phyloP scores from a whole-genome alignment of 73 alveolate species.

The Effrenium voratum region DNA sequence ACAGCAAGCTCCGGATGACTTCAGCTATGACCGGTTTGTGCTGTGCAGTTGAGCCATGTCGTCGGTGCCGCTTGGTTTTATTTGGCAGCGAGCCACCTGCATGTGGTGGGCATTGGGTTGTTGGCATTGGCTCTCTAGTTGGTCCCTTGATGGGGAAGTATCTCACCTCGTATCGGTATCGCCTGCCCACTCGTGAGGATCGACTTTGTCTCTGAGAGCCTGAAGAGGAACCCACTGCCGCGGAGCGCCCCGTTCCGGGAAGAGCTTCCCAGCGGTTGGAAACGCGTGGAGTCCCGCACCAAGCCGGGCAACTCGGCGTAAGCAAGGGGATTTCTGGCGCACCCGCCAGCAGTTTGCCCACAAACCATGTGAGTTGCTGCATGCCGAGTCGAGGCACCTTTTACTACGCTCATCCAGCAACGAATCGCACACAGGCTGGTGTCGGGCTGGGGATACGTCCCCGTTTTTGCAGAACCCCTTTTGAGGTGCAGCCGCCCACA shows the following conservation, averaged over 20 bases:
- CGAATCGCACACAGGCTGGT: slow-evolving; percentile 72
- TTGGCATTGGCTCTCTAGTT: background rate
- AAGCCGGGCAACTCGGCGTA: slow-evolving; percentile 40
- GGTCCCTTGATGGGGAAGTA: background rate
- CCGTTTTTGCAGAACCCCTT: background rate
- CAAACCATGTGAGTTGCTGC: background rate
- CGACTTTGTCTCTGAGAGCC: slow-evolving; percentile 49
- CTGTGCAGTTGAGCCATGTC: slow-evolving; percentile 4
- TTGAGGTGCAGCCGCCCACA: slow-evolving; percentile 50
- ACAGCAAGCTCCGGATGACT: background rate
- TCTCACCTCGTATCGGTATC: background rate
- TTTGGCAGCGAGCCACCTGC: no score
- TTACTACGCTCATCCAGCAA: slow-evolving; percentile 75
- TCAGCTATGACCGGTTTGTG: background rate
- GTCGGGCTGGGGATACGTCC: background rate
- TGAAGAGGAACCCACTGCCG: slow-evolving; percentile 36
- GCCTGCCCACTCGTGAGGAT: background rate
- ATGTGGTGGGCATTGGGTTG: no score
- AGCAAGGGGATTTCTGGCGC: no score
- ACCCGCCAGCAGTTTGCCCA: background rate
- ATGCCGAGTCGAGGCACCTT: slow-evolving; percentile 12
- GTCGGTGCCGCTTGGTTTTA: slow-evolving; percentile 39
- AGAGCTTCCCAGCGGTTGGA: slow-evolving; percentile 72
- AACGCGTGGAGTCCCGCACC: slow-evolving; percentile 59
- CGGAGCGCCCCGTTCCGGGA: slow-evolving; percentile 3